A percentile compares a stretch with the other conserved stretches of the same genome.
Conservation (phyloP, 2,329 filamentous ascomycete species). For the Diaporthe batatas region DNA sequence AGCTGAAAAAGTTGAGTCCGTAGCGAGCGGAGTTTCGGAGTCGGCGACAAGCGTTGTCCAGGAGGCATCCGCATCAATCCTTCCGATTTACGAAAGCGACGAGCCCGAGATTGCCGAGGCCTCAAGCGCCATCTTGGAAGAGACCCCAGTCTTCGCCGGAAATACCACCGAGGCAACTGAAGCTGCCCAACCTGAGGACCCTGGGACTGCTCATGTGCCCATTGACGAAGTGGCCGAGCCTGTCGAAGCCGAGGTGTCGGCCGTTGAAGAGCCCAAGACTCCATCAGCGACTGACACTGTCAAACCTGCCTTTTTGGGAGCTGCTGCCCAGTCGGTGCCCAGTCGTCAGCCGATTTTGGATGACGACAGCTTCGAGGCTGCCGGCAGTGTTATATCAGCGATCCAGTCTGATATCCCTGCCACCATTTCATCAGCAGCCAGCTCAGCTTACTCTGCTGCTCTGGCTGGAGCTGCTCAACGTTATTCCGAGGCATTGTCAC, state of each 20-base stretch:
- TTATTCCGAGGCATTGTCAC: slow-evolving; percentile 76
- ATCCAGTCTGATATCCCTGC: slow-evolving; percentile 52
- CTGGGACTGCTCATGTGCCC: slow-evolving; percentile 40
- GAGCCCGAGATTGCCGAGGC: slow-evolving; percentile 37
- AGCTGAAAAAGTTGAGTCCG: not conserved
- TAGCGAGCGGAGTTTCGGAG: slow-evolving; percentile 1
- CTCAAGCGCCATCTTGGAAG: slow-evolving; percentile 48
- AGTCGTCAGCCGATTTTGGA: slow-evolving; percentile 64
- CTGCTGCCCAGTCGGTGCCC: slow-evolving; percentile 64
- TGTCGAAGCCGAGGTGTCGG: slow-evolving; percentile 29
- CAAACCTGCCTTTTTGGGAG: slow-evolving; percentile 64
- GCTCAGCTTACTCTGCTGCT: slow-evolving; percentile 72
- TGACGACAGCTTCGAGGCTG: slow-evolving; percentile 58
- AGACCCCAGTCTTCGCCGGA: slow-evolving; percentile 50
- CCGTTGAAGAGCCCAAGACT: slow-evolving; percentile 42
- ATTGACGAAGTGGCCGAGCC: slow-evolving; percentile 43
- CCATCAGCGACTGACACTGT: slow-evolving; percentile 52
- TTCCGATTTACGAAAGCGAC: slow-evolving; percentile 36
- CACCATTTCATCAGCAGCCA: slow-evolving; percentile 46
- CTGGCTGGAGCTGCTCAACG: slow-evolving; percentile 75
- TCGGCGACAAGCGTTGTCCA: slow-evolving; percentile 13
- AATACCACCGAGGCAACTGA: slow-evolving; percentile 46
- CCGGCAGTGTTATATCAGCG: slow-evolving; percentile 52
- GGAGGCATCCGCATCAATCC: slow-evolving; percentile 41
- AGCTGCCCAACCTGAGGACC: slow-evolving; percentile 45